Base-by-base conservation (phyloP, 345 rosid genomes). In the Firmiana major region DNA sequence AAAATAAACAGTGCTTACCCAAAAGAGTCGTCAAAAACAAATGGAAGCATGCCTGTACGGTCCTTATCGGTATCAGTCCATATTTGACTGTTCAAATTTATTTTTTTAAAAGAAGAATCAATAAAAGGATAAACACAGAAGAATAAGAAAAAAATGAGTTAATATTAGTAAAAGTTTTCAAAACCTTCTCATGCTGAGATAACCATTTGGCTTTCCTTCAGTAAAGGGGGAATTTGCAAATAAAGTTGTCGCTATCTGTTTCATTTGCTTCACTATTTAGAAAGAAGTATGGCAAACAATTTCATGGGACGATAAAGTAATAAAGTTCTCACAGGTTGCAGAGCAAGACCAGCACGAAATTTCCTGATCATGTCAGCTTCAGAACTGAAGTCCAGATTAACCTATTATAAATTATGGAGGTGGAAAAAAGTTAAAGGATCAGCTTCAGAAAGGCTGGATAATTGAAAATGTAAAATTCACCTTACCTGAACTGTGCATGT, bases 191-290 rank as follows among this genome's bases (percentile, higher is more conserved):
- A 87, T 92, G 90, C 99, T 97, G 77, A 97, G 97, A 85, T 84
- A 94, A 73, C 99, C 99, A 79, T 94, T 97, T 63, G 96, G 98
- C 86, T 91, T 94, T 84, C 98, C 99, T 79, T 94, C 98, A 0
- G 96, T 91, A 76, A 97, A 97, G 81, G 99, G 99, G 69, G 99
- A 97, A 86, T 97, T 97, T 4, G 97, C 98, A 90, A 97, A 97
- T 43, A 94, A 81, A 77, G 99, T 97, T 1, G 99, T 97, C 76
- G 98, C 99, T 85, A 97, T 91, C 99, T 97, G 97, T 89, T 85
- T 48, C 65, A 78, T 84, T 71, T 75, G 65, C 26, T 57, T 38
- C 63, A 75, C n/a, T 24, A 57, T 82, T 85, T 68, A 90, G 85
- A 78, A 78, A 79, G 70, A 77, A 43, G 21, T 22, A 64, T 71